Conservation (phyloP, 768 basidiomycete species). For the Pisolithus albus region DNA sequence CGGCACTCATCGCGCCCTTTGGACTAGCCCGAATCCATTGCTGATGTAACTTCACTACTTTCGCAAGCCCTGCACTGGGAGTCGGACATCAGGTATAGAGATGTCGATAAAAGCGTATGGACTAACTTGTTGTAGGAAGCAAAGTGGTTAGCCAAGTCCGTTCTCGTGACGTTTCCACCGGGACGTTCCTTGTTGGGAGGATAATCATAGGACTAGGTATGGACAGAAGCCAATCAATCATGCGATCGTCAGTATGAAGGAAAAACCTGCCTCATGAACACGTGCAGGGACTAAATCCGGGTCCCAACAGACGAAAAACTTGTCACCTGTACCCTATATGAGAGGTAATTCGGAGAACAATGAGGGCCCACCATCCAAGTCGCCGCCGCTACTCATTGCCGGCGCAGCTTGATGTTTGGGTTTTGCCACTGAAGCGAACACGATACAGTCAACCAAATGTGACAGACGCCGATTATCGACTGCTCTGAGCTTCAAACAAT, state of each 20-base stretch:
- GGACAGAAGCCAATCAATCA: not conserved
- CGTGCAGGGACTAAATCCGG: constrained; percentile 49
- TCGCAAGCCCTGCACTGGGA: constrained; percentile 48
- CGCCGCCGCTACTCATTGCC: constrained; percentile 65
- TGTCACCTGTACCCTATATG: constrained; percentile 39
- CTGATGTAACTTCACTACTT: constrained; percentile 48
- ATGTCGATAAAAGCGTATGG: not conserved
- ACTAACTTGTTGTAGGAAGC: constrained; percentile 56
- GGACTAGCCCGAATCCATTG: constrained; percentile 54
- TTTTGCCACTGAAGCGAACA: constrained; percentile 53
- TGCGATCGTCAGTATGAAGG: not conserved
- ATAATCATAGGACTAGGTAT: constrained; percentile 55
- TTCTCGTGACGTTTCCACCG: constrained; percentile 41
- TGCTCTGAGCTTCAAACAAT: constrained; percentile 58
- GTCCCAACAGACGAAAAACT: constrained; percentile 69
- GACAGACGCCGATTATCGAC: constrained; percentile 42
- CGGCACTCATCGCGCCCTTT: constrained; percentile 49
- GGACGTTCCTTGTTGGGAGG: constrained; percentile 53
- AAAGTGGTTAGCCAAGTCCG: constrained; percentile 59
- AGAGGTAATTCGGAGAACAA: not conserved
- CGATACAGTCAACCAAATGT: constrained; percentile 61
- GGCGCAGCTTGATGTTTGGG: constrained; percentile 57
- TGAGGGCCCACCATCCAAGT: constrained; percentile 42
- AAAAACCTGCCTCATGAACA: constrained; percentile 42
- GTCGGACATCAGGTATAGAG: not conserved